Evolutionary conservation across 306 rosid species (phyloP), one percentile per base, ranked within the genome.

Genomic region (Cucumis hystrix): DNA sequence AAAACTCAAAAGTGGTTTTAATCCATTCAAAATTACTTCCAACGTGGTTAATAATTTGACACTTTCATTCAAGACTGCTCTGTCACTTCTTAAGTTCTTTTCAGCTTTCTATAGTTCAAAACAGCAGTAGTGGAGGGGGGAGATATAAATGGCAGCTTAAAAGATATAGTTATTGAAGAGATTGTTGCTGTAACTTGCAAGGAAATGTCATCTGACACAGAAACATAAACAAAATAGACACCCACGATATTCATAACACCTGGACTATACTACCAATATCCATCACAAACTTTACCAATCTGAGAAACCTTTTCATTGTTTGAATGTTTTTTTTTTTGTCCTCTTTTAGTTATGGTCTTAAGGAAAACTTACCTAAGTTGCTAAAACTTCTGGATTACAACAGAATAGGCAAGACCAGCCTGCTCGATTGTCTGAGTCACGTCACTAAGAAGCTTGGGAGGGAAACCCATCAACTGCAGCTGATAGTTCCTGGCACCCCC

Each of bases 321-420:
- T 17, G 39, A 63, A 60, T 15, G 15, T 13, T 65, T 9, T 28
- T 28, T 28, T 45, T 64, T 45, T 64, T 35, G n/a, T 15, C 52
- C 16, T 4, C 52, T 12, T 45, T 16, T 12, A 11, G 54, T 67
- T 20, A 6, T 13, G 17, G 23, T 16, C 12, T 63, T 7, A 2
- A 7, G 47, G 58, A 47, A 12, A 47, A 14, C 58, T 70, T 47
- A 70, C 23, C 75, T 23, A 11, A 23, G 75, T 23, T 28, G 60
- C 76, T 86, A 95, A 81, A 92, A 89, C 82, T 95, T 95, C 91
- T 95, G 99, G 59, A 95, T 88, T 75, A 95, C 96, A 47, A 92
- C 99, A 17, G 99, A 92, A 85, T 88, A 92, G 85, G 97, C 93
- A 37, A 95, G 90, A 76, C 96, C 96, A 30, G 96, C 93, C 83